These are phyloP conservation scores for Saturnispora ahearnii DNA, from an alignment of 805 yeast species.

Conservation along the genomic window DNA sequence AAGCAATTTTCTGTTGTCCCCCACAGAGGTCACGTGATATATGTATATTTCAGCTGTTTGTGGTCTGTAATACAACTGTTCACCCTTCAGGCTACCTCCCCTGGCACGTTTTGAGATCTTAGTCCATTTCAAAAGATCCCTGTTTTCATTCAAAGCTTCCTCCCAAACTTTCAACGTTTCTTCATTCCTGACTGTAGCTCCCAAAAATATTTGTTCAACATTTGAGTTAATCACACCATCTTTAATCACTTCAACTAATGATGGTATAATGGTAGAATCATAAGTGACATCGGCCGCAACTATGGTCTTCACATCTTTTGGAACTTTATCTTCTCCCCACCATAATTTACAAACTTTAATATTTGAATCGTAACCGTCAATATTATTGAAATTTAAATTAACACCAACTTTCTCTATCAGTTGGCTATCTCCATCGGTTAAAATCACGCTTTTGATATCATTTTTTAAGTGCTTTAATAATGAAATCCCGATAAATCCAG, in stretches of 20 bases:
- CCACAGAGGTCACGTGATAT: not conserved
- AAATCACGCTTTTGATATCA: slow-evolving; percentile 22
- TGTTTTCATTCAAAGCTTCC: slow-evolving; percentile 22
- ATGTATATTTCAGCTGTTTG: slow-evolving; percentile 1
- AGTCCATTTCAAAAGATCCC: slow-evolving; percentile 23
- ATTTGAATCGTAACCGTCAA: slow-evolving; percentile 11
- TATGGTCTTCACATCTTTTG: slow-evolving; percentile 38
- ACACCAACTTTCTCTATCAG: slow-evolving; percentile 39
- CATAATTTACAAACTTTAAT: slow-evolving; percentile 36
- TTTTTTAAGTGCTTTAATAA: slow-evolving; percentile 24
- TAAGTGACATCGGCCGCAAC: slow-evolving; percentile 88
- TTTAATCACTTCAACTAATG: slow-evolving; percentile 42
- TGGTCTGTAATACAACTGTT: not conserved
- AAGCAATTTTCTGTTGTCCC: not conserved
- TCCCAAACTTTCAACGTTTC: slow-evolving; percentile 41
- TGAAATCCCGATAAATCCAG: slow-evolving; percentile 66
- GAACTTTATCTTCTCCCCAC: slow-evolving; percentile 48
- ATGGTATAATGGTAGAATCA: slow-evolving; percentile 52
- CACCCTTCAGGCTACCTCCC: not conserved
- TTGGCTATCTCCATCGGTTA: slow-evolving; percentile 63
- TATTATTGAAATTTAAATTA: slow-evolving; percentile 39
- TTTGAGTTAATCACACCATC: slow-evolving; percentile 25
- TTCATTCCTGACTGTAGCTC: slow-evolving; percentile 69
- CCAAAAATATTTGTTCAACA: slow-evolving; percentile 32
- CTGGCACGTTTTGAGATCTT: slow-evolving; percentile 5